Conservation (phyloP, 495 filamentous ascomycete species). For the Chaetomium fimeti region DNA sequence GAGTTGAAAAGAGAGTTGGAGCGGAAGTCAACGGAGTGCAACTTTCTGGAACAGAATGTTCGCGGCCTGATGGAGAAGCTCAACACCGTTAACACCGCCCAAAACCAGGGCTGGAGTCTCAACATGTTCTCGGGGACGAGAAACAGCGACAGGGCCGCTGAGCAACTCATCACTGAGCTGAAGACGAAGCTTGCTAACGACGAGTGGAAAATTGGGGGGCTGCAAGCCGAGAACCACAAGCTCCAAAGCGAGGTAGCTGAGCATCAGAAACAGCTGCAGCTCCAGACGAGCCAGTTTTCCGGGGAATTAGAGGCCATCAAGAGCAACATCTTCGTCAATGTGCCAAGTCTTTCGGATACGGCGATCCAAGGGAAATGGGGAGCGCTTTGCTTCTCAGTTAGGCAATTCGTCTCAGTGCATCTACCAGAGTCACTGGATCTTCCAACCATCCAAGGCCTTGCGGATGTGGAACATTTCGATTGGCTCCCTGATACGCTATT, state of each 20-base stretch:
- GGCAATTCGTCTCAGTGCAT: conserved; percentile 13
- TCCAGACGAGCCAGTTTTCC: not conserved
- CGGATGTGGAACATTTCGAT: not conserved
- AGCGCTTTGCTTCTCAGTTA: conserved; percentile 11
- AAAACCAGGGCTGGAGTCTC: no score
- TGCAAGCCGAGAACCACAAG: not conserved
- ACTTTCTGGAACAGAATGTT: no score
- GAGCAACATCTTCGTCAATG: not conserved
- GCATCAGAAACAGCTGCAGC: not conserved
- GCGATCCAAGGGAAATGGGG: conserved; percentile 19
- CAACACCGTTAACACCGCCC: no score
- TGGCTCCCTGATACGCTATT: not conserved
- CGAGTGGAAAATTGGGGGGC: not conserved
- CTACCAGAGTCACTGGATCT: not conserved
- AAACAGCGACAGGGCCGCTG: no score
- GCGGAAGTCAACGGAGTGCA: no score
- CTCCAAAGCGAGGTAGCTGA: not conserved
- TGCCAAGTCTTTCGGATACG: not conserved
- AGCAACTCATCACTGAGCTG: no score
- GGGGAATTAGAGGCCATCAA: not conserved
- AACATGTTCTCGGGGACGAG: no score
- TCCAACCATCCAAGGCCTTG: not conserved
- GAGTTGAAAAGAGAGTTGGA: no score
- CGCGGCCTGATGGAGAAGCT: no score
- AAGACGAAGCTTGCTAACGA: no score